phyloP scores from a whole-genome alignment of 139 green algal species.

The Ostreobium quekettii region DNA sequence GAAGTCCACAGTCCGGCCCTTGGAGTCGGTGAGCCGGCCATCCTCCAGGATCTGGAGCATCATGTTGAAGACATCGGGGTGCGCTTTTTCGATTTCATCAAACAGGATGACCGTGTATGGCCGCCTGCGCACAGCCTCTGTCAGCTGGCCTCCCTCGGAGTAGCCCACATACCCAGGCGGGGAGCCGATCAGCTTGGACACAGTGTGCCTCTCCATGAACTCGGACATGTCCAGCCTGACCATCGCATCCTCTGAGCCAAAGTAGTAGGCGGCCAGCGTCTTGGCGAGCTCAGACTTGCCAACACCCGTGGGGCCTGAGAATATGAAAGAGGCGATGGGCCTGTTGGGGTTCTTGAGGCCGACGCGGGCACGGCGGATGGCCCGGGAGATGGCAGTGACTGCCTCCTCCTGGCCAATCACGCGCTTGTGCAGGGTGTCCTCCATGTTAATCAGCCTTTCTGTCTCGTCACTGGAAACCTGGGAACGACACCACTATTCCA shows the following conservation, averaged over 20 bases:
- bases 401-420: slow-evolving; percentile 94
- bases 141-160: slow-evolving; percentile 81
- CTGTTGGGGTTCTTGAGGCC: slow-evolving; percentile 98
- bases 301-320: slow-evolving; percentile 62
- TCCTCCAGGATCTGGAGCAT: slow-evolving; percentile 87
- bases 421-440: slow-evolving; percentile 76
- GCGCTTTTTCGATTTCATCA: slow-evolving; percentile 96
- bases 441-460: slow-evolving; percentile 84
- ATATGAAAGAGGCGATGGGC: slow-evolving; percentile 68
- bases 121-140: slow-evolving; percentile 70
- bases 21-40: slow-evolving; percentile 75
- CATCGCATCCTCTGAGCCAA: slow-evolving; percentile 94
- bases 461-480: slow-evolving; percentile 73
- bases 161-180: slow-evolving; percentile 86
- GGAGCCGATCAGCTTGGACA: slow-evolving; percentile 97
- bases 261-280: slow-evolving; percentile 97
- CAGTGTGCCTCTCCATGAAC: slow-evolving; percentile 99
- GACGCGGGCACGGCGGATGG: slow-evolving; percentile 90
- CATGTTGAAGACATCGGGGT: slow-evolving; percentile 97
- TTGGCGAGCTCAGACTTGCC: slow-evolving; percentile 99
- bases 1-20: slow-evolving; percentile 87
- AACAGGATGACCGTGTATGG: slow-evolving; percentile 85
- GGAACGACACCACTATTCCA: slow-evolving; percentile 17
- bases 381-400: slow-evolving; percentile 73
- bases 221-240: slow-evolving; percentile 96